phyloP scores from a whole-genome alignment of 345 rosid genomes.

The Salix caprea region DNA sequence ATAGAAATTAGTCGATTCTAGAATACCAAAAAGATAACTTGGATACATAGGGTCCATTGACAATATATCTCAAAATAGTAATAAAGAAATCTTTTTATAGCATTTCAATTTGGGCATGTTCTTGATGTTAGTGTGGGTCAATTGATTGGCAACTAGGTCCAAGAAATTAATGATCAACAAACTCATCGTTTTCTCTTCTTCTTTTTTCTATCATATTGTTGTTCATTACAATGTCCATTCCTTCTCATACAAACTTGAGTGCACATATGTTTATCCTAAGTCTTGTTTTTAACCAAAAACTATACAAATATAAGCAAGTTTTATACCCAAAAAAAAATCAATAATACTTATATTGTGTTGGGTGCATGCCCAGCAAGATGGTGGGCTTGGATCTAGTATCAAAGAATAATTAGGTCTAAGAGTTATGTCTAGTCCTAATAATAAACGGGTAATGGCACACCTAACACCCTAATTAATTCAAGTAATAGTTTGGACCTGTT shows the following conservation, averaged over 20 bases:
- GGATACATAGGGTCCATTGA: background rate
- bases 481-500: too few species aligned
- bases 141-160: conserved; percentile 5
- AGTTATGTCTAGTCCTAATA: too few species aligned
- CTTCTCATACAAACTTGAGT: background rate
- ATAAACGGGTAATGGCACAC: too few species aligned
- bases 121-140: conserved; percentile 6
- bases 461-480: too few species aligned
- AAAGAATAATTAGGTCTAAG: too few species aligned
- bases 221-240: background rate
- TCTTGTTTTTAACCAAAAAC: too few species aligned
- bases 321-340: background rate
- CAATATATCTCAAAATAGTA: conserved; percentile 11
- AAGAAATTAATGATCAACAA: background rate
- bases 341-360: too few species aligned
- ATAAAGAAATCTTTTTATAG: too few species aligned
- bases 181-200: background rate
- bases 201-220: background rate
- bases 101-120: background rate
- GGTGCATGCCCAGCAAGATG: too few species aligned
- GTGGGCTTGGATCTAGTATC: too few species aligned
- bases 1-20: too few species aligned
- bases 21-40: background rate
- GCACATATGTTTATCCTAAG: background rate
- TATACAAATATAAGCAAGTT: background rate